Base-by-base conservation (phyloP, 352 stramenopile species). In the Pythium phragmiticola region DNA sequence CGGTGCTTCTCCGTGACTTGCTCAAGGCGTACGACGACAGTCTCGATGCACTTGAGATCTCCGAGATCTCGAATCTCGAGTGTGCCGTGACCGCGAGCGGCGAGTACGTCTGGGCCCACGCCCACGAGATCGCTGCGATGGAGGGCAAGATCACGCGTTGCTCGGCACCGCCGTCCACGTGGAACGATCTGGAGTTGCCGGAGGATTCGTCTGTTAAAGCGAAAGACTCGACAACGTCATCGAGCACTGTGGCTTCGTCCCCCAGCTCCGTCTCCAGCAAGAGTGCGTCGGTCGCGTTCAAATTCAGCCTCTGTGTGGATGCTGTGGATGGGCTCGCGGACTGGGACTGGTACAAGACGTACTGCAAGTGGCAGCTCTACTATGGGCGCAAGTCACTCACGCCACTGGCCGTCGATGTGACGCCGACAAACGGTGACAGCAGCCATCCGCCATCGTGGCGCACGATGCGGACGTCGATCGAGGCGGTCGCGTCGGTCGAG, bases 271-370 rank as follows among this genome's bases (percentile, higher is more conserved):
- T 42, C 37, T 17, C 11, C 37, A 42, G 37, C 37, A 42, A 12
- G 37, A 42, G 37, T 42, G 39, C 30, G 49, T 42, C 49, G 26
- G 33, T 33, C 7, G 45, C 28, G 50, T 19, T 60, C 53, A 49
- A 49, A 21, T 26, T 60, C 16, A 23, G 36, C 0, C 7, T 50
- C 21, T 26, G 14, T 34, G 26, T 60, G 7, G 53, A 60, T 8
- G 12, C 5, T 14, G 19, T 60, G 3, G 39, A 51, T 4, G 53
- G 53, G 2, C 37, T 60, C 1, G 34, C 39, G 21, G 53, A 60
- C 53, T 60, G 53, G 53, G 62, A 69, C 41, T 69, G 62, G 62
- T 49, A 60, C 55, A 69, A 69, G 39, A 16, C 26, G 26, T 60
- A 68, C 39, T 68, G 62, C 48, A 58, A 52, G 39, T 68, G 62